Conservation (phyloP, 2,329 filamentous ascomycete species). For the Trichoderma arundinaceum region DNA sequence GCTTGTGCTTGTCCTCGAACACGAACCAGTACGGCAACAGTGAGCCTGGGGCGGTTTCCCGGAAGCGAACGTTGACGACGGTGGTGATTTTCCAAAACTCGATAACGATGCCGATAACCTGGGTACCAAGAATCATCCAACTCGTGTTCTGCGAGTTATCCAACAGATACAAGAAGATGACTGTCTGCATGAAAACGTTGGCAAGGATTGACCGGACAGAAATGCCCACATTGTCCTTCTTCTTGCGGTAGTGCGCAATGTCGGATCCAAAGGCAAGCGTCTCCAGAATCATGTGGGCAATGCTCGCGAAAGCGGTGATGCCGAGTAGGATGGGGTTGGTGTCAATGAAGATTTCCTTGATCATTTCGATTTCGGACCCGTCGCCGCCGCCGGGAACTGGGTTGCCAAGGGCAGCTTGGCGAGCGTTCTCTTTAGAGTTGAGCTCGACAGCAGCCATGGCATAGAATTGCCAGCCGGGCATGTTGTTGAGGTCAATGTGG, state of each 20-base stretch:
- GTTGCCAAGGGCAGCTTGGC: slow-evolving; percentile 76
- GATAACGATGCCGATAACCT: slow-evolving; percentile 77
- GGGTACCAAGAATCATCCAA: slow-evolving; percentile 97
- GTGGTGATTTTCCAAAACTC: slow-evolving; percentile 95
- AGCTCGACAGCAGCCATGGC: slow-evolving; percentile 84
- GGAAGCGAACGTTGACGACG: slow-evolving; percentile 84
- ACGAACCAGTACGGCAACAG: slow-evolving; percentile 78
- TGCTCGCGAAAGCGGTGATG: slow-evolving; percentile 81
- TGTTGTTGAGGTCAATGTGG: slow-evolving; percentile 81
- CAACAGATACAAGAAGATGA: slow-evolving; percentile 95
- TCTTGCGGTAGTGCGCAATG: slow-evolving; percentile 97
- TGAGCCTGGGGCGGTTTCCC: slow-evolving; percentile 69
- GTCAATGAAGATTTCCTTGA: slow-evolving; percentile 94
- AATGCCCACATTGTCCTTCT: slow-evolving; percentile 98
- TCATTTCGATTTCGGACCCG: slow-evolving; percentile 92
- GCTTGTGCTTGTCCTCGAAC: slow-evolving; percentile 96
- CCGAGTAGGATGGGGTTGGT: slow-evolving; percentile 90
- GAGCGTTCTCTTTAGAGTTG: slow-evolving; percentile 81
- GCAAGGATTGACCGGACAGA: slow-evolving; percentile 94
- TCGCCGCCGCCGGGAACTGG: slow-evolving; percentile 79
- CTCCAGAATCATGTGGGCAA: slow-evolving; percentile 94
- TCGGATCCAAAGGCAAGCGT: slow-evolving; percentile 96
- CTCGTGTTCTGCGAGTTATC: slow-evolving; percentile 98
- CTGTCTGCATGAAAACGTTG: slow-evolving; percentile 95
- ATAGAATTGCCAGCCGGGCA: slow-evolving; percentile 88